These are phyloP conservation scores for Cercospora janseana DNA, from an alignment of 2,329 filamentous ascomycete genomes.

Conservation along the genomic window DNA sequence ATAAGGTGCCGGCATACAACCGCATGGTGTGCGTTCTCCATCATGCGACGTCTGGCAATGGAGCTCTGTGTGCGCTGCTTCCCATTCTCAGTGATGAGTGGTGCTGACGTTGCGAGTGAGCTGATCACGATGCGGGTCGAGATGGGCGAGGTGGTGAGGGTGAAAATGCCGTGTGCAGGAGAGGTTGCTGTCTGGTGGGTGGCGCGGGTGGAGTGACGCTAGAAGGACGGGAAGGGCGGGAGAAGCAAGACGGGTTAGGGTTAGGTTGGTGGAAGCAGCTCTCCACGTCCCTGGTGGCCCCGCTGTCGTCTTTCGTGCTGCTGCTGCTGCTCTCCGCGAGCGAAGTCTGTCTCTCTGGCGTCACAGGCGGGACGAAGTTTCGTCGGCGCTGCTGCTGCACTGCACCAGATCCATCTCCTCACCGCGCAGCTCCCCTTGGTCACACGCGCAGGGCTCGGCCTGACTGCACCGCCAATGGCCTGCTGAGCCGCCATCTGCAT, in stretches of 20 bases:
- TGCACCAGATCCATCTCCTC: background rate
- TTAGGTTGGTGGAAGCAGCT: too few species aligned
- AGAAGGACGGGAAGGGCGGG: conserved; percentile 1
- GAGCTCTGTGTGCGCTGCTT: too few species aligned
- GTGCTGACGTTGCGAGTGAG: background rate
- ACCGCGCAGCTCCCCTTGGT: background rate
- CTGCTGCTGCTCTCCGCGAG: background rate
- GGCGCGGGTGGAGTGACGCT: background rate
- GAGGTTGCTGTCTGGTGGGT: background rate
- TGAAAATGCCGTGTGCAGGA: background rate
- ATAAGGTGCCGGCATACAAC: conserved; percentile 5
- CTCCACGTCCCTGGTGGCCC: background rate
- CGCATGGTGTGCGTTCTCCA: conserved; percentile 6
- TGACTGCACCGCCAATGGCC: conserved; percentile 1
- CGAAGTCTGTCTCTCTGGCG: background rate
- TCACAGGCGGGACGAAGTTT: background rate
- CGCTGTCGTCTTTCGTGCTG: conserved; percentile 1
- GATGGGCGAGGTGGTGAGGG: background rate
- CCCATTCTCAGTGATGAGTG: too few species aligned
- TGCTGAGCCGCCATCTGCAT: conserved; percentile 2
- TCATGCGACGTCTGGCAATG: too few species aligned
- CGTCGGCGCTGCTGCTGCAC: background rate
- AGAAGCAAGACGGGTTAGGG: conserved; percentile 2
- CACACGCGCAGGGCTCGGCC: background rate
- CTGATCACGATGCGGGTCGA: background rate